Conservation (phyloP, 2,329 filamentous ascomycete genomes). For the Emmonsiellopsis sp. region DNA sequence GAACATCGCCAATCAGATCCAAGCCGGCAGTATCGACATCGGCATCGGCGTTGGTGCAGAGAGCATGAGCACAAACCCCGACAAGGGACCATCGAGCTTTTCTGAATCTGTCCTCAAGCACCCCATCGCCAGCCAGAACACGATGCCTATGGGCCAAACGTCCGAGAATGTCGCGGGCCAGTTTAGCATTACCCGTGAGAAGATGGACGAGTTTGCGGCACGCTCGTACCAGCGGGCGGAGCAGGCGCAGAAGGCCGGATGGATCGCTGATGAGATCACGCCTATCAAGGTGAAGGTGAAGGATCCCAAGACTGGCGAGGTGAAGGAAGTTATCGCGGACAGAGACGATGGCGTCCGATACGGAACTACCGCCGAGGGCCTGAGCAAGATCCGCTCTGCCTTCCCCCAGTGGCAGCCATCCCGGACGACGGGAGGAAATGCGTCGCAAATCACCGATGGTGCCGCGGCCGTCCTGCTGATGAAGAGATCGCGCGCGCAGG, state of each 20-base stretch:
- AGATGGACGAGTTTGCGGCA: conserved; percentile 78
- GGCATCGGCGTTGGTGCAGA: conserved; percentile 86
- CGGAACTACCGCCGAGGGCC: conserved; percentile 70
- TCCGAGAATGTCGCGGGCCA: conserved; percentile 89
- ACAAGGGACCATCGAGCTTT: conserved; percentile 72
- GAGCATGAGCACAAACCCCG: conserved; percentile 85
- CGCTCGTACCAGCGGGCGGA: conserved; percentile 76
- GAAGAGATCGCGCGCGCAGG: conserved; percentile 77
- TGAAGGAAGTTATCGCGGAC: conserved; percentile 64
- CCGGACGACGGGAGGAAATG: conserved; percentile 85
- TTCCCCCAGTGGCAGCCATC: conserved; percentile 70
- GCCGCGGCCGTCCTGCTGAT: conserved; percentile 86
- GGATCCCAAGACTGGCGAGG: conserved; percentile 79
- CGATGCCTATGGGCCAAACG: conserved; percentile 83
- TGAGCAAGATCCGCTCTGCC: conserved; percentile 74
- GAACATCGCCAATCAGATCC: conserved; percentile 87
- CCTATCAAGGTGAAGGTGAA: conserved; percentile 74
- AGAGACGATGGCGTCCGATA: conserved; percentile 77
- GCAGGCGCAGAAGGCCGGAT: conserved; percentile 68
- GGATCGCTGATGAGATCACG: conserved; percentile 79
- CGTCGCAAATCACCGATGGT: conserved; percentile 84
- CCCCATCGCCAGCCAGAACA: conserved; percentile 76
- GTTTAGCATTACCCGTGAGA: conserved; percentile 55
- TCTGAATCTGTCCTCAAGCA: conserved; percentile 67
- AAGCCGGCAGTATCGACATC: conserved; percentile 78